Conservation (phyloP, 2,329 filamentous ascomycete species). For the Aureobasidium sp. region DNA sequence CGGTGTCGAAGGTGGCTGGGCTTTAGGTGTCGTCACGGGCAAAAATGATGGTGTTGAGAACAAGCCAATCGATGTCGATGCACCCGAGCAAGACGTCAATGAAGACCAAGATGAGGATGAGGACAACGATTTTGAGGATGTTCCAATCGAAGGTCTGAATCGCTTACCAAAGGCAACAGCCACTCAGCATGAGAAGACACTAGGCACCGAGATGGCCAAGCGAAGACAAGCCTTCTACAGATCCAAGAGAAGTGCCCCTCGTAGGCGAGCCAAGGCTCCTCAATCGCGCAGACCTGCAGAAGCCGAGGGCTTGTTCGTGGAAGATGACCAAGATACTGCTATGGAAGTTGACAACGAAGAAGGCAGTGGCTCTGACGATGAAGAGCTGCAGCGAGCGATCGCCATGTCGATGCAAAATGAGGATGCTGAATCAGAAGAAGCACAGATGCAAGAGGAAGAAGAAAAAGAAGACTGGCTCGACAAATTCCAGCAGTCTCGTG, state of each 20-base stretch:
- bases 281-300: constrained; percentile 27
- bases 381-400: constrained; percentile 74
- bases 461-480: constrained; percentile 43
- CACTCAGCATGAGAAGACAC: constrained; percentile 19
- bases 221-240: constrained; percentile 41
- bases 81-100: constrained; percentile 39
- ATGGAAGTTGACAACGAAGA: constrained; percentile 28
- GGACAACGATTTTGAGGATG: constrained; percentile 73
- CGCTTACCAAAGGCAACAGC: constrained; percentile 57
- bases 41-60: constrained; percentile 70
- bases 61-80: constrained; percentile 89
- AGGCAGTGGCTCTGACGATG: constrained; percentile 51
- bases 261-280: constrained; percentile 16
- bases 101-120: constrained; percentile 51
- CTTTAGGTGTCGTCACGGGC: constrained; percentile 82
- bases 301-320: constrained; percentile 49
- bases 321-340: constrained; percentile 26
- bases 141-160: constrained; percentile 85
- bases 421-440: constrained; percentile 37
- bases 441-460: constrained; percentile 25
- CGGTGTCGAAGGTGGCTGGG: constrained; percentile 91
- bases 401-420: constrained; percentile 67
- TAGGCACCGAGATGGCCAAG: constrained; percentile 21
- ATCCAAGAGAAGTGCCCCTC: constrained; percentile 21
- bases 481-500: constrained; percentile 38